Conservation (phyloP, 78 protist species). For the slime mould (Dictyostelium discoideum) region DNA sequence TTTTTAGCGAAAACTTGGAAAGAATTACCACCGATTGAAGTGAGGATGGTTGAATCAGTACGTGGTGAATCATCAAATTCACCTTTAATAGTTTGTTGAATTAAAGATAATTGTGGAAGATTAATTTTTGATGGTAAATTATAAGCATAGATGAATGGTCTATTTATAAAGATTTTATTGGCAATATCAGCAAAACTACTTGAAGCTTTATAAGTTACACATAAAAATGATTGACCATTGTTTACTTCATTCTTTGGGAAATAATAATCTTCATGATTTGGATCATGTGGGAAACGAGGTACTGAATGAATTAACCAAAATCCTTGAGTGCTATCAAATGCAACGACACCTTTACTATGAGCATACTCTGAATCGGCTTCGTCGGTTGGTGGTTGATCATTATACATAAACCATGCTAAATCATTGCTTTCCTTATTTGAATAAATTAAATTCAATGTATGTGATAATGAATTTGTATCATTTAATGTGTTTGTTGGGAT, state of each 20-base stretch:
- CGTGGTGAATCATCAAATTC: background rate
- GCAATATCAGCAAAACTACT: constrained; percentile 31
- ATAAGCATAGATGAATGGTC: constrained; percentile 57
- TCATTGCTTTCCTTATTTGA: background rate
- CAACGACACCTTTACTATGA: constrained; percentile 83
- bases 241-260: constrained; percentile 72
- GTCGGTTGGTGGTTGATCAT: constrained; percentile 47
- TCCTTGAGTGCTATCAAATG: constrained; percentile 45
- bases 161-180: constrained; percentile 11
- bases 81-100: constrained; percentile 7
- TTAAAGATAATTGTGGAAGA: background rate
- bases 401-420: constrained; percentile 54
- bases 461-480: constrained; percentile 33
- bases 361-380: constrained; percentile 39
- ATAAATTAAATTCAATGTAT: constrained; percentile 54
- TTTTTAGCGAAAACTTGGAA: constrained; percentile 76
- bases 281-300: constrained; percentile 74
- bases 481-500: background rate
- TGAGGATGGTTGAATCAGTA: background rate
- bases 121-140: constrained; percentile 10
- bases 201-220: constrained; percentile 36
- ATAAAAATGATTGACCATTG: constrained; percentile 83
- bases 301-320: constrained; percentile 83
- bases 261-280: background rate
- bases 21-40: constrained; percentile 9